A percentile compares a stretch with the other conserved stretches of the same genome.
Evolutionary conservation across 306 rosid genomes (phyloP).

Genomic region (Begonia peltatifolia): DNA sequence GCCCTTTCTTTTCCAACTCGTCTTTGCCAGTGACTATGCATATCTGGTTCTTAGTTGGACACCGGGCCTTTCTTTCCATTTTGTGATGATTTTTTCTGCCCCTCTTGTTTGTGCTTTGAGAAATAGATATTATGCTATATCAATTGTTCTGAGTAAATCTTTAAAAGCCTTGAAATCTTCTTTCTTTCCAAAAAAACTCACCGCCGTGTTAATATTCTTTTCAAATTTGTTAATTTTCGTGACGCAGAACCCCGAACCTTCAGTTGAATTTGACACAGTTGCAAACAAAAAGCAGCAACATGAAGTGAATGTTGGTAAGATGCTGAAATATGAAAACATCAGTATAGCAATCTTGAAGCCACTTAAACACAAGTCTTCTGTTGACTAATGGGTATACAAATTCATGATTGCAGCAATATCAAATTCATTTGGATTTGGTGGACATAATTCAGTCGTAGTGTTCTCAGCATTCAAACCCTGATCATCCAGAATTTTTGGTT

Average conservation of each 20-base stretch:
- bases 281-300: constrained; percentile 71
- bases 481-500: constrained; percentile 16
- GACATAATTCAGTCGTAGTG: constrained; percentile 92
- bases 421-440: constrained; percentile 94
- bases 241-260: constrained; percentile 83
- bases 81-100: too few species aligned
- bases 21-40: constrained; percentile 1
- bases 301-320: constrained; percentile 86
- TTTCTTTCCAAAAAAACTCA: too few species aligned
- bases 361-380: constrained; percentile 1
- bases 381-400: constrained; percentile 1
- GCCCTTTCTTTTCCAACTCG: constrained; percentile 7
- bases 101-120: too few species aligned
- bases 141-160: too few species aligned
- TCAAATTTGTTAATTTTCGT: too few species aligned
- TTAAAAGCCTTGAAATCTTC: too few species aligned
- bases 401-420: constrained; percentile 51
- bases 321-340: constrained; percentile 2
- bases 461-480: constrained; percentile 88
- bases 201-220: too few species aligned
- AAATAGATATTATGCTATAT: too few species aligned
- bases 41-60: too few species aligned
- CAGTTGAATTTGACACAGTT: constrained; percentile 90
- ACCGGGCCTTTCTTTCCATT: too few species aligned
- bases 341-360: too few species aligned